Evolutionary conservation across 1,284 basidiomycete species (phyloP), one percentile per base, ranked within the genome.

Genomic region (Thelephora terrestris): DNA sequence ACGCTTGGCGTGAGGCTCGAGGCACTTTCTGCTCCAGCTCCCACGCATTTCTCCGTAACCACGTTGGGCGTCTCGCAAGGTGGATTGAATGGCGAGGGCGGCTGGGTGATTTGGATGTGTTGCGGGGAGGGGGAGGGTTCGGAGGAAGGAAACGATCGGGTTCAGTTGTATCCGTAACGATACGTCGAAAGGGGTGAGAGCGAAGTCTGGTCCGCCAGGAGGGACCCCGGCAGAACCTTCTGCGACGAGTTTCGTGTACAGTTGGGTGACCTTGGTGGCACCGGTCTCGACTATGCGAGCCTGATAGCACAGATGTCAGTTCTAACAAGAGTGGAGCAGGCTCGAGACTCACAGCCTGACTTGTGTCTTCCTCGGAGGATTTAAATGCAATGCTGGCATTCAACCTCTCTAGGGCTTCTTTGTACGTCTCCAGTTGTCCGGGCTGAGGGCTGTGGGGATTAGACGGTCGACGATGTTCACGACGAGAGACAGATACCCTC

Each of bases 11-110:
- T 80, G 78, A 9, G 69, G 68, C 58, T 89, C 86, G 20, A 89
- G 61, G 46, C 83, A 84, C 56, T 81, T 85, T 52, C 74, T 72
- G 36, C 70, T 71, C 86, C 85, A 89, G 10, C 70, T 71, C 3
- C 85, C 85, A 23, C 85, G 74, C 86, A 89, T 90, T 53, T 89
- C 86, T 0, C 84, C 86, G 53, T 86, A 89, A 2, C 86, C 86
- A 49, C 73, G 73, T 63, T 87, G 85, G 4, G 85, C 84, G 29
- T 89, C 86, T 55, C 73, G 78, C 4, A 90, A 61, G 2, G 81
- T 78, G 2, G 71, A 59, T 25, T 79, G 66, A 40, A 89, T 88
- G 1, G 70, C 68, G 2, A 69, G 66, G 0, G 83, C 76, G 7
- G 84, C 84, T 4, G 84, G 84, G 58, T 89, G 85, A 0, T 84